A percentile compares a stretch with the other conserved stretches of the same genome.
Evolutionary conservation across 2,329 filamentous ascomycete species (phyloP).

Genomic region (Ophiocordyceps australis): DNA sequence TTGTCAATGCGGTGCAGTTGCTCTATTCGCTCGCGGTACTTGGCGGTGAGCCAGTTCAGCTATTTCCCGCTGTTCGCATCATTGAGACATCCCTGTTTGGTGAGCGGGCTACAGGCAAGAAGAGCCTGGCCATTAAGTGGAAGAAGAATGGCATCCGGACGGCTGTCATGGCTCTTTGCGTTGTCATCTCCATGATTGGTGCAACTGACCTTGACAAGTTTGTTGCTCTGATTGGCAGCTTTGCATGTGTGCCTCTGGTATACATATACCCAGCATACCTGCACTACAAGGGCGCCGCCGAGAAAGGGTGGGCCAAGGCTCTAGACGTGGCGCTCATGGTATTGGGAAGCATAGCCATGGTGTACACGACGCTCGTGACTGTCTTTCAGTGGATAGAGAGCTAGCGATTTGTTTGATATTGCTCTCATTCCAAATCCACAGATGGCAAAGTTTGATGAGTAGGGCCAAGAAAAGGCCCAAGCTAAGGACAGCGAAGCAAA

Average conservation of each 20-base stretch:
- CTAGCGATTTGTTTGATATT: no score
- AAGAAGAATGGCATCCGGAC: constrained; percentile 54
- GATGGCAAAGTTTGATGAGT: no score
- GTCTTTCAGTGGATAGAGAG: constrained; percentile 14
- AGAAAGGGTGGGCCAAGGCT: constrained; percentile 31
- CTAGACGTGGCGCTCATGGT: constrained; percentile 45
- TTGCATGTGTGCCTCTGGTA: constrained; percentile 58
- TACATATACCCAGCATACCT: constrained; percentile 60
- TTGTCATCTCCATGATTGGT: constrained; percentile 41
- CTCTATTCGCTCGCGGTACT: constrained; percentile 57
- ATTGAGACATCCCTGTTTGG: constrained; percentile 51
- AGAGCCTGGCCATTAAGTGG: constrained; percentile 49
- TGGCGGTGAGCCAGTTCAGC: constrained; percentile 56
- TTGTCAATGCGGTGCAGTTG: constrained; percentile 64
- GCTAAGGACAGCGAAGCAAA: no score
- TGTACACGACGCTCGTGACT: constrained; percentile 52
- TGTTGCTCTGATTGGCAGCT: constrained; percentile 54
- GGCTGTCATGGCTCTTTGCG: constrained; percentile 36
- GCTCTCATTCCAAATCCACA: no score
- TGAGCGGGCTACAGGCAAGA: constrained; percentile 46
- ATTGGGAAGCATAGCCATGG: constrained; percentile 47
- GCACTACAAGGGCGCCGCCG: constrained; percentile 50
- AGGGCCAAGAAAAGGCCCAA: no score
- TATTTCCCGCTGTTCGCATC: constrained; percentile 57
- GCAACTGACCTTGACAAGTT: constrained; percentile 57